Conservation (phyloP, 176 grass and related monocot genomes). For the Pontederia crassipes region DNA sequence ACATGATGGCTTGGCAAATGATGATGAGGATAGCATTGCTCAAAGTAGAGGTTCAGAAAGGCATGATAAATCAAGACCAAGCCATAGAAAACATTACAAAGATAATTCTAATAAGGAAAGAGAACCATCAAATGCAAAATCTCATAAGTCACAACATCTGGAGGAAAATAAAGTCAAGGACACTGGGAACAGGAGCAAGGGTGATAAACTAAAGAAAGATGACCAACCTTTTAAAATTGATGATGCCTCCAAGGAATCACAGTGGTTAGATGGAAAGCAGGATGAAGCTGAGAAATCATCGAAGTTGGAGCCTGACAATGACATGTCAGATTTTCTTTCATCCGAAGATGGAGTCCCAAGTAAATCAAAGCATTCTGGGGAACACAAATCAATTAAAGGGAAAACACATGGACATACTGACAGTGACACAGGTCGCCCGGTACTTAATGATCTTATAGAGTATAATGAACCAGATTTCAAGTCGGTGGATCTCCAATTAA, state of each 20-base stretch:
- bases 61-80: constrained; percentile 12
- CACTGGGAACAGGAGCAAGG: constrained; percentile 24
- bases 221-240: neutral
- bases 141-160: constrained; percentile 38
- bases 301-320: constrained; percentile 4
- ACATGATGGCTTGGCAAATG: constrained; percentile 18
- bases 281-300: constrained; percentile 10
- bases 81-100: constrained; percentile 14
- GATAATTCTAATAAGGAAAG: constrained; percentile 9
- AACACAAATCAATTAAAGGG: neutral
- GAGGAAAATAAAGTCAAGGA: constrained; percentile 23
- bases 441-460: neutral
- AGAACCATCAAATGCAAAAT: constrained; percentile 23
- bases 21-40: constrained; percentile 6
- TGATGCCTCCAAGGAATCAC: constrained; percentile 7
- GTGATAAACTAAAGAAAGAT: constrained; percentile 32
- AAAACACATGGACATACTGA: no score
- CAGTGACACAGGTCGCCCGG: no score
- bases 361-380: neutral
- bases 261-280: constrained; percentile 20
- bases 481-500: neutral
- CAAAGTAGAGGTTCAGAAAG: constrained; percentile 25
- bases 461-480: neutral
- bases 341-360: constrained; percentile 3
- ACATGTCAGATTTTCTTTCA: constrained; percentile 1